Conservation (phyloP, 257 asterid species). For the Cruciata laevipes region DNA sequence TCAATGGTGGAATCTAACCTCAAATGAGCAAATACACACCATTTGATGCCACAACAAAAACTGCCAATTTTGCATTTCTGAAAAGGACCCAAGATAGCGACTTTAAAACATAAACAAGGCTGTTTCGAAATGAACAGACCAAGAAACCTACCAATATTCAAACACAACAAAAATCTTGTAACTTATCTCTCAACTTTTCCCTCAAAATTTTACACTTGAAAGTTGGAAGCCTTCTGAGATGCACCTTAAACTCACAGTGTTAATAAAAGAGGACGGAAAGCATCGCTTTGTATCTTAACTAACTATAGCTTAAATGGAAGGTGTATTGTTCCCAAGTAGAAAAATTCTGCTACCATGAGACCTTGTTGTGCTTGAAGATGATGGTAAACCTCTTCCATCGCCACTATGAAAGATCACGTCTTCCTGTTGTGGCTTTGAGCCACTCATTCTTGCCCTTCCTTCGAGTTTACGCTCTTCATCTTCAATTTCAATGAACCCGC, state of each 20-base stretch:
- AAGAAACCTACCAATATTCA: neutral
- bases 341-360: constrained; percentile 80
- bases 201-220: neutral
- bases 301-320: constrained; percentile 31
- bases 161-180: neutral
- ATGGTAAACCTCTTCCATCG: constrained; percentile 62
- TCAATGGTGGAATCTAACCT: neutral
- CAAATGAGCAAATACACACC: neutral
- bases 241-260: neutral
- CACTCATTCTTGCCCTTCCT: constrained; percentile 48
- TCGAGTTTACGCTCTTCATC: constrained; percentile 50
- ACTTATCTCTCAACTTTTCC: neutral
- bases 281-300: neutral
- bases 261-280: neutral
- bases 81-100: neutral
- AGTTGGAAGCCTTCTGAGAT: neutral
- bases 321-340: constrained; percentile 60
- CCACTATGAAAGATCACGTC: constrained; percentile 42
- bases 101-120: neutral
- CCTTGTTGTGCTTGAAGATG: constrained; percentile 86
- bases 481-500: constrained; percentile 71
- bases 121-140: neutral
- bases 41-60: neutral
- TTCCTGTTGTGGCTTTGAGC: constrained; percentile 35
- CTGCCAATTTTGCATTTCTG: neutral